Evolutionary conservation across 768 basidiomycete genomes (phyloP), one percentile per base, ranked within the genome.

Genomic region (Arthromyces matolae): DNA sequence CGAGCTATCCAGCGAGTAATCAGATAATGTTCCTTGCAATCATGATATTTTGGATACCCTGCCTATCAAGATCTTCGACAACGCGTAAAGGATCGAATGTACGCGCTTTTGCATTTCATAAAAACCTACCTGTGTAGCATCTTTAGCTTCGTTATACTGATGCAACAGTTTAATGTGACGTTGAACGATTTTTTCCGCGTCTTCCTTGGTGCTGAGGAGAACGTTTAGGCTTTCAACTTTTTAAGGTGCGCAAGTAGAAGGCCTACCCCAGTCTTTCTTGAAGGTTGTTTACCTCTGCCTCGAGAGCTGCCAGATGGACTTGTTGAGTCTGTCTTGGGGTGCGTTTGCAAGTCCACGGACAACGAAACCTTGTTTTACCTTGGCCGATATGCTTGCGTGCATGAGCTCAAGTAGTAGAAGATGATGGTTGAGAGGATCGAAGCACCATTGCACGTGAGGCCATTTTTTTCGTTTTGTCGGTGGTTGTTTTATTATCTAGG

Each of bases 91-190:
- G 5, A 35, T 16, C 43, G 22, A n/a, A 35, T 41, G 24, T 42
- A 52, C 51, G 25, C 13, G 24, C 41, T 49, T 29, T 24, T 12
- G 29, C 35, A 39, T 36, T 12, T 8, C 37, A 19, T 2, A n/a
- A 23, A 16, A 22, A 51, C 60, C 50, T 50, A 81, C 88, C 81
- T 90, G 89, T 0, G 86, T 75, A 4, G 87, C 89, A 61, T 91
- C 89, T 60, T 90, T 90, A 8, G 86, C 78, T 61, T 90, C 89
- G 51, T 90, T 90, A 52, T 89, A 91, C 29, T 68, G 71, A 62
- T 90, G 89, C 28, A 89, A 68, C 3, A 87, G 69, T 54, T 77
- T 77, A 62, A 89, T 89, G 56, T 89, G 86, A 12, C 70, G 66
- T 51, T 81, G 79, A 19, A 85, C 62, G 34, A 62, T 65, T 31